Evolutionary conservation across 1,139 yeast species (phyloP), one percentile per base, ranked within the genome.

Genomic region (Magnusiomyces magnusii): DNA sequence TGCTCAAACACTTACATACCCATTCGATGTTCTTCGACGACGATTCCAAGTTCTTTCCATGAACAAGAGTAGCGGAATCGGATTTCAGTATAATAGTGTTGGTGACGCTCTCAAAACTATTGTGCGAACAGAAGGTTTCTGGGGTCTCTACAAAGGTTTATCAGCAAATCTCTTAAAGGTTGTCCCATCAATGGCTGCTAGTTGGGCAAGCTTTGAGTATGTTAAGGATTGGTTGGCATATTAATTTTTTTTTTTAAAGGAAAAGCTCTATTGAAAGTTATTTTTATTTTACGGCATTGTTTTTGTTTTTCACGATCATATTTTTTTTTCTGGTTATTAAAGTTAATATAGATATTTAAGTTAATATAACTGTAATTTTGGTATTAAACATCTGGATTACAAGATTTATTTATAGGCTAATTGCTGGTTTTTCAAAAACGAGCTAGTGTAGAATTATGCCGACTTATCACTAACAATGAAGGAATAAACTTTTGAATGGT

Each of bases 121-220:
- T 53, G 84, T 86, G 62, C 78, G 75, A 61, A 75, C 78, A 21
- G 98, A 92, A 72, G 98, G 98, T 23, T 60, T 83, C 60, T 74
- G 72, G 55, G 99, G 98, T 1, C 83, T 93, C 49, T 92, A 90
- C 76, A 88, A 86, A 69, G 98, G 98, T 0, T 79, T 92, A 68
- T 80, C 87, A 1, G 96, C 97, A 1, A 92, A 92, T 69, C 77
- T 92, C 69, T 85, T 90, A 75, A 92, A 92, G 71, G 95, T 92
- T 2, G 88, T 90, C 47, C 97, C 97, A 0, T 85, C 95, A 9
- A 92, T 92, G 93, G 98, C 98, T 1, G 91, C 92, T 24, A 87
- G 92, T 62, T 93, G 97, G 97, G 76, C 88, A 61, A 83, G 88
- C 62, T 92, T 87, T 72, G 98, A 92, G 70, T 72, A 82, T 50